A percentile compares a stretch with the other conserved stretches of the same genome.
phyloP scores from a whole-genome alignment of 2,329 filamentous ascomycete species.

The Sclerotinia trifoliorum region DNA sequence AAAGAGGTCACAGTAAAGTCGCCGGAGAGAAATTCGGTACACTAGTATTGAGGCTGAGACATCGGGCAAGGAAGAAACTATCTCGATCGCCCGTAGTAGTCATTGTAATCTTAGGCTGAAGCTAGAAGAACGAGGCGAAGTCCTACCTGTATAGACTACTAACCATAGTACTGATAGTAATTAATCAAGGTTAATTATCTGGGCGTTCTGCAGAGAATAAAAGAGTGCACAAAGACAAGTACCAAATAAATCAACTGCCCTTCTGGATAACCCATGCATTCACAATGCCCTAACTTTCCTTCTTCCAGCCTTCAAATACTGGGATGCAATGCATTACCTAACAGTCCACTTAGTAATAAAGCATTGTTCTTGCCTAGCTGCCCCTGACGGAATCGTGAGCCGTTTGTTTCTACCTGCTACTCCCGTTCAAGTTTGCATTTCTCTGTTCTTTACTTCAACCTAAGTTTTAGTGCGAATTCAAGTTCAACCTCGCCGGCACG shows the following conservation, averaged over 20 bases:
- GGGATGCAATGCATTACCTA: neutral
- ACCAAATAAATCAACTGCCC: neutral
- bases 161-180: too few relatives aligned
- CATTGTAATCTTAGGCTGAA: slow-evolving; percentile 30
- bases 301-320: neutral
- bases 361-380: neutral
- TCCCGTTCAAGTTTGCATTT: neutral
- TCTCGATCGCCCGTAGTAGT: slow-evolving; percentile 37
- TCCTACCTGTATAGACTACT: too few relatives aligned
- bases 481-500: neutral
- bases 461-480: neutral
- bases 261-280: neutral
- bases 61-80: slow-evolving; percentile 34
- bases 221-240: neutral
- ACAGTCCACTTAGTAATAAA: neutral
- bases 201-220: neutral
- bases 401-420: neutral
- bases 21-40: slow-evolving; percentile 6
- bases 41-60: slow-evolving; percentile 28
- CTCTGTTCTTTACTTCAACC: neutral
- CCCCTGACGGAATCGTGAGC: neutral
- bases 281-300: too few relatives aligned
- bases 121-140: slow-evolving; percentile 30
- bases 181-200: neutral
- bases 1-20: slow-evolving; percentile 28